These are phyloP conservation scores for Berkeleyomyces rouxiae DNA, from an alignment of 2,329 filamentous ascomycete genomes.

Conservation along the genomic window DNA sequence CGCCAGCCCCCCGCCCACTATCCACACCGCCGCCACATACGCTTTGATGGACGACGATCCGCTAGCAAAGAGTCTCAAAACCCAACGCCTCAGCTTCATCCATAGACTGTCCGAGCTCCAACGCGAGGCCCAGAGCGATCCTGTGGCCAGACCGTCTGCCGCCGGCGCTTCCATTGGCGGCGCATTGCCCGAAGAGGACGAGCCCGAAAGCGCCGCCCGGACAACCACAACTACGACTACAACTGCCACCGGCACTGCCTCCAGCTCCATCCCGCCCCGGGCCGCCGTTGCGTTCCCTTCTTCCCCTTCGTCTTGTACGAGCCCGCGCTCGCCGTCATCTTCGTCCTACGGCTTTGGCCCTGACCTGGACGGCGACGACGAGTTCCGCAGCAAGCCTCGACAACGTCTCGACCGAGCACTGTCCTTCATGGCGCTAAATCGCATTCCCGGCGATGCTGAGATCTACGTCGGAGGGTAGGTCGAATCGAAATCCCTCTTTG, in stretches of 20 bases:
- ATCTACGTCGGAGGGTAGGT: constrained; percentile 27
- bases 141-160: background rate
- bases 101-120: constrained; percentile 12
- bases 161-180: background rate
- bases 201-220: background rate
- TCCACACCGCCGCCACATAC: background rate
- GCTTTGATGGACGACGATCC: constrained; percentile 14
- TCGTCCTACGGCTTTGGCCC: background rate
- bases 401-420: constrained; percentile 10
- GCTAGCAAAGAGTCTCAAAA: constrained; percentile 13
- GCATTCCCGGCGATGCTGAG: constrained; percentile 26
- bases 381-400: constrained; percentile 9
- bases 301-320: background rate
- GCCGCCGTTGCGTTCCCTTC: background rate
- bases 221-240: background rate
- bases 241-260: background rate
- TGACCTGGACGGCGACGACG: constrained; percentile 4
- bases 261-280: background rate
- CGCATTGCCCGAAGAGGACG: constrained; percentile 4
- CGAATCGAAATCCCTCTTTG: background rate
- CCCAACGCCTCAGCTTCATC: constrained; percentile 14
- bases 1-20: background rate
- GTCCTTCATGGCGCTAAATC: constrained; percentile 26
- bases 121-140: constrained; percentile 11
- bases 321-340: background rate